Base-by-base conservation (phyloP, 2,329 filamentous ascomycete species). In the Pseudogymnoascus sp. region DNA sequence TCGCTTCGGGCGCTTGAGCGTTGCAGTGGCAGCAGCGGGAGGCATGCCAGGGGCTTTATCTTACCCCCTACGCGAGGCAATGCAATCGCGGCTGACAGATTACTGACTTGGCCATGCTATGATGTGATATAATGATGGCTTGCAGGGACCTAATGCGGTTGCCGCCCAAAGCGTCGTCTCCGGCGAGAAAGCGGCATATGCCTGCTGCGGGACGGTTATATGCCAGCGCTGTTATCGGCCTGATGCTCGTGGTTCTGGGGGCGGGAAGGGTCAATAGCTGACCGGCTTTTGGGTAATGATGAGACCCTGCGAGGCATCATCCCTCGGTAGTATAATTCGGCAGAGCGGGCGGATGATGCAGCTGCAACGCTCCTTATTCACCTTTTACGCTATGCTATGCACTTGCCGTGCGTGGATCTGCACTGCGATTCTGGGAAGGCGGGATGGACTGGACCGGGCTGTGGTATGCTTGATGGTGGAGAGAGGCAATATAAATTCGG, bases 171-270 rank as follows among this genome's bases (percentile, higher is more conserved):
- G 25, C 43, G 43, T 30, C 43, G 43, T 11, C 25, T 25, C 4
- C 25, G 25, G 43, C 30, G 11, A 11, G 43, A 25, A 18, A 30
- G n/a, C 43, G 43, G 22, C 14, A 33, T 2, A 50, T 50, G 43
- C 43, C 25, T 50, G 43, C 25, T 50, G n/a, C 43, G 43, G 43
- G 25, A 50, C 28, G 47, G 47, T 18, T 53, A 53, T 53, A 53
- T 53, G 47, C 47, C 47, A 53, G 47, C 25, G 43, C 25, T 53
- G 9, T 33, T 53, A 53, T 53, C 28, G n/a, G n/a, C 25, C 47
- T 33, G 47, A 53, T 53, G 47, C 47, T 53, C n/a, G n/a, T 50
- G 43, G 43, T 53, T 53, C 47, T 33, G 47, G 43, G 43, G 43
- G 43, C 14, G 25, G 25, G 47, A 33, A 12, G 47, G 43, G 15